Evolutionary conservation across 345 rosid species (phyloP), one percentile per base, ranked within the genome.

Genomic region (Lagerstroemia speciosa): DNA sequence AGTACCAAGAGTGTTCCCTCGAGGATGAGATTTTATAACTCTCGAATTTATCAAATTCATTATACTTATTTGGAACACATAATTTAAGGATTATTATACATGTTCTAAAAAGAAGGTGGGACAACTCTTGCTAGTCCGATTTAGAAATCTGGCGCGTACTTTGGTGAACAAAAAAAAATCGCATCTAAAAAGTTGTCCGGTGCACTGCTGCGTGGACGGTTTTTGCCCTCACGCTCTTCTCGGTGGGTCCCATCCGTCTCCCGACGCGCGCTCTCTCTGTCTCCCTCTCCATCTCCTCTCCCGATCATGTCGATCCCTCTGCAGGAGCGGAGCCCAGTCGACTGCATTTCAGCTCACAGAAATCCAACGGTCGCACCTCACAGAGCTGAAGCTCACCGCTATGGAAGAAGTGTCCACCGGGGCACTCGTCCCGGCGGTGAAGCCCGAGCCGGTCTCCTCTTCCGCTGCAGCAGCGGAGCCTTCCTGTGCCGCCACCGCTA

Each of bases 371-470:
- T 68, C 33, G 24, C 48, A 36, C 61, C 61, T 4, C 58, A 2
- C 48, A 32, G 46, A 60, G 38, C 5, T 36, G 38, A 36, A 2
- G 38, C 0, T 22, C 3, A 17, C 41, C 2, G 36, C 53, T 22
- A 75, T 75, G 81, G 78, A 84, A 26, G 83, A 78, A 67, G 63
- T 84, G 38, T 79, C 87, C 46, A 76, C 75, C 73, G 90, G 80
- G 79, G 81, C 90, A 8, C 69, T 82, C 30, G 90, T 86, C 67
- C 91, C 91, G 55, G 87, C 87, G 38, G 83, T 81, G 69, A 86
- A 84, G 80, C 82, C 76, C 38, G 87, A 83, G 34, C 62, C 62
- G 9, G 58, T 65, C 43, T 64, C 73, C 34, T 52, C 73, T 9
- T 55, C 69, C 38, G 38, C 73, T 1, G 43, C 72, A n/a, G 65